A percentile compares a stretch with the other conserved stretches of the same genome.
Evolutionary conservation across 2,329 filamentous ascomycete species (phyloP).

Genomic region (Lachnellula arida): DNA sequence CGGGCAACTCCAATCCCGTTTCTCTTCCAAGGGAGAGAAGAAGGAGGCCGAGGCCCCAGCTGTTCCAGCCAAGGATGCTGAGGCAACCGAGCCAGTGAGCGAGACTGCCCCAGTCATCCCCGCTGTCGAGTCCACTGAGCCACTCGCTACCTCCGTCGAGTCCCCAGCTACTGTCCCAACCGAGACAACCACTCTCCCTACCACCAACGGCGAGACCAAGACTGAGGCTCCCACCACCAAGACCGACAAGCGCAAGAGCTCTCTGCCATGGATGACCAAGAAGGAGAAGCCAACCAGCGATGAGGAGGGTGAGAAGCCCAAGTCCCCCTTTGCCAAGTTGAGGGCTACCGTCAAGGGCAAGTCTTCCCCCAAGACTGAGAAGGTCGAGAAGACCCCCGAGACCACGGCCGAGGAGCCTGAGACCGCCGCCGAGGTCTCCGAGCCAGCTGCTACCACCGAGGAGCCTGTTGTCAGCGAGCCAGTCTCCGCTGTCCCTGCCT

Average conservation of each 20-base stretch:
- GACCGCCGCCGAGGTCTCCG: conserved; percentile 23
- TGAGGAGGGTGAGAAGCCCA: conserved; percentile 37
- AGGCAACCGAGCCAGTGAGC: conserved; percentile 26
- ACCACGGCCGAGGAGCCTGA: conserved; percentile 39
- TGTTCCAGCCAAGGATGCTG: conserved; percentile 30
- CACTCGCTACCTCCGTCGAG: conserved; percentile 26
- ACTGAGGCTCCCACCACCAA: conserved; percentile 36
- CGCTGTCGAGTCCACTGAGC: conserved; percentile 29
- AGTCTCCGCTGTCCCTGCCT: conserved; percentile 17
- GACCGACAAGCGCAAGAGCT: conserved; percentile 56
- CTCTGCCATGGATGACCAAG: conserved; percentile 56
- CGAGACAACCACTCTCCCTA: conserved; percentile 30
- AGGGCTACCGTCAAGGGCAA: conserved; percentile 33
- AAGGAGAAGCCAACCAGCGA: conserved; percentile 49
- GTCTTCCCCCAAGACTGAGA: conserved; percentile 37
- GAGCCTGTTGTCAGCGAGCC: conserved; percentile 23
- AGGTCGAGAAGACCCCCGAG: conserved; percentile 41
- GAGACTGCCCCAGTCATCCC: conserved; percentile 34
- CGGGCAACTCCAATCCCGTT: conserved; percentile 28
- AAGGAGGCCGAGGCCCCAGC: conserved; percentile 26
- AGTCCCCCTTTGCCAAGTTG: conserved; percentile 34
- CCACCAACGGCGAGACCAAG: conserved; percentile 37
- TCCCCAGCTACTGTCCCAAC: conserved; percentile 30
- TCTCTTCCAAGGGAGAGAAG: conserved; percentile 28
- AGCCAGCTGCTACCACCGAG: conserved; percentile 29